phyloP scores from a whole-genome alignment of 2,329 filamentous ascomycete species.

The Xylaria sp. region DNA sequence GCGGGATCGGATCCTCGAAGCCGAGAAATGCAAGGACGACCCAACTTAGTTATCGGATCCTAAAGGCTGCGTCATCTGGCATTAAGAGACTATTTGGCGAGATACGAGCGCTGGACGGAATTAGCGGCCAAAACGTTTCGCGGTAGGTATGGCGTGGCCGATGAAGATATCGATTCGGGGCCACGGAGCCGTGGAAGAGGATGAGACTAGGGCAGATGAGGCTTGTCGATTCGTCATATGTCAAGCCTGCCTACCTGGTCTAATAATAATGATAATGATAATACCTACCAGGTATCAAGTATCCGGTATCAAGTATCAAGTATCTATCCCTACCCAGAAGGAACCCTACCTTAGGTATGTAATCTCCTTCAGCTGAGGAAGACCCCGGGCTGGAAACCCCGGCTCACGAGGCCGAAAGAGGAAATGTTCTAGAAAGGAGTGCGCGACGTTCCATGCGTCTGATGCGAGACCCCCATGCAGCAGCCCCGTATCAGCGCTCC shows the following conservation, averaged over 20 bases:
- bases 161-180: slow-evolving; percentile 10
- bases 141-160: background rate
- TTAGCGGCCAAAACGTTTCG: slow-evolving; percentile 20
- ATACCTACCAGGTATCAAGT: too few relatives aligned
- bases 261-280: slow-evolving; percentile 9
- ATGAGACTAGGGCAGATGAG: slow-evolving; percentile 29
- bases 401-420: slow-evolving; percentile 25
- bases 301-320: background rate
- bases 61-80: background rate
- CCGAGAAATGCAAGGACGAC: background rate
- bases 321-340: background rate
- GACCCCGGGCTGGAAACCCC: slow-evolving; percentile 18
- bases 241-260: background rate
- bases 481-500: background rate
- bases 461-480: slow-evolving; percentile 4
- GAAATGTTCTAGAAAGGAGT: slow-evolving; percentile 39
- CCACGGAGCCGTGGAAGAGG: slow-evolving; percentile 1
- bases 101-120: slow-evolving; percentile 6
- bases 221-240: slow-evolving; percentile 19
- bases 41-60: background rate
- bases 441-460: slow-evolving; percentile 8
- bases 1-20: slow-evolving; percentile 12
- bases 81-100: slow-evolving; percentile 7
- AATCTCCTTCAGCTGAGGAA: slow-evolving; percentile 20
- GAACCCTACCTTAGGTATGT: too few relatives aligned